Evolutionary conservation across 75 land plant species (phyloP).

Genomic region (Chamaecyparis obtusa): DNA sequence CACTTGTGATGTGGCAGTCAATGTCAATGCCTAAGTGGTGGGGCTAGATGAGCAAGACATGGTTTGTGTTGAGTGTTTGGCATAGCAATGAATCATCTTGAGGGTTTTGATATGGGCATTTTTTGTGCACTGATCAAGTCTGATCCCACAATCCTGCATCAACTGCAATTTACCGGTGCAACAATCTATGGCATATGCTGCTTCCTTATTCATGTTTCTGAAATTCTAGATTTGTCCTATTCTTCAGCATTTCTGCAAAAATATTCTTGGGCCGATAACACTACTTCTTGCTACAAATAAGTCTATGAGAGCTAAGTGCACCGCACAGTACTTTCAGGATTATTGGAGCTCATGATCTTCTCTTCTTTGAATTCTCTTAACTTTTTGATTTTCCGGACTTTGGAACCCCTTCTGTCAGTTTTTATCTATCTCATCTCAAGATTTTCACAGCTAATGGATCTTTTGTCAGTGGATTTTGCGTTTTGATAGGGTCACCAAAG

Average conservation of each 20-base stretch:
- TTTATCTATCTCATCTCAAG: background rate
- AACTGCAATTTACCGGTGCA: background rate
- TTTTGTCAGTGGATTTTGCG: background rate
- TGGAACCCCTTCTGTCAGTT: background rate
- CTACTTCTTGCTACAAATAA: background rate
- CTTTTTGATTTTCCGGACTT: background rate
- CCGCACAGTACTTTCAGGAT: background rate
- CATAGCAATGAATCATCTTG: background rate
- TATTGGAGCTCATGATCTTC: too few relatives aligned
- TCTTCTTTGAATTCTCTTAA: background rate
- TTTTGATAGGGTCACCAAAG: background rate
- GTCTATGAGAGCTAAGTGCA: background rate
- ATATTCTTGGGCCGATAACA: background rate
- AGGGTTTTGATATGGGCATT: background rate
- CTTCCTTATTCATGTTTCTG: background rate
- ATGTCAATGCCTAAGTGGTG: background rate
- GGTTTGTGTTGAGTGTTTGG: background rate
- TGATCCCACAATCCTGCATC: background rate
- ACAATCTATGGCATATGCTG: background rate
- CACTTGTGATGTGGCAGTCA: background rate
- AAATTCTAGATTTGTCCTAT: background rate
- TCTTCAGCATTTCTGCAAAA: background rate
- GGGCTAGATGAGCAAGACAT: background rate
- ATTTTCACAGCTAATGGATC: background rate
- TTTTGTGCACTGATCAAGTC: background rate